Conservation (phyloP, 2,329 filamentous ascomycete species). For the Cladosporium sp. region DNA sequence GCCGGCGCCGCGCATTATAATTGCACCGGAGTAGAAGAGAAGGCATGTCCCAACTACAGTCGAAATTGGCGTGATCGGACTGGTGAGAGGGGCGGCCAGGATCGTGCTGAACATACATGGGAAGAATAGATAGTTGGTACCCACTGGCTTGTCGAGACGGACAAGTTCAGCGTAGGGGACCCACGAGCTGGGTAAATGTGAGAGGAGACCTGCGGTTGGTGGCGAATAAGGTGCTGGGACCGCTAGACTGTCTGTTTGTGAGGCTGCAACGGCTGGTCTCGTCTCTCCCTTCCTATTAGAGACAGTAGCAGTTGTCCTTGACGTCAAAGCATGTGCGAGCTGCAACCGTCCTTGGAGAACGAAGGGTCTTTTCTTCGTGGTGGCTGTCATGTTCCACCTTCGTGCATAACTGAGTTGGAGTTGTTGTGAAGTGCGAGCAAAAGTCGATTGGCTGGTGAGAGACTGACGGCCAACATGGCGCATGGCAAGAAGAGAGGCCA, state of each 20-base stretch:
- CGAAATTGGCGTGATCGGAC: constrained; percentile 60
- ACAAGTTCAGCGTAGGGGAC: constrained; percentile 81
- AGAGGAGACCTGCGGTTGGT: constrained; percentile 71
- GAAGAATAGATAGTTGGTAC: constrained; percentile 82
- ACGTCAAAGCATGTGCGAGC: not conserved
- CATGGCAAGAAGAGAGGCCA: constrained; percentile 7
- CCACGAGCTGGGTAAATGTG: constrained; percentile 66
- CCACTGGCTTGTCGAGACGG: constrained; percentile 77
- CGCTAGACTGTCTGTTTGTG: not conserved
- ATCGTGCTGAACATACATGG: constrained; percentile 84
- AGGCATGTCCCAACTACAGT: constrained; percentile 63
- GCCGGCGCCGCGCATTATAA: constrained; percentile 84
- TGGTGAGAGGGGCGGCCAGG: constrained; percentile 69
- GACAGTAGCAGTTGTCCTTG: not conserved
- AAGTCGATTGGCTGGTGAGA: not conserved
- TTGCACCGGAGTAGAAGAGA: constrained; percentile 73
- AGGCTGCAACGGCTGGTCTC: not conserved
- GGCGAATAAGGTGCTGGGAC: constrained; percentile 54
- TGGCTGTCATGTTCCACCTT: not conserved
- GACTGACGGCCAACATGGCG: not conserved
- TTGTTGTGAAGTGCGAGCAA: constrained; percentile 1
- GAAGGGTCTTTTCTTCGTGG: not conserved
- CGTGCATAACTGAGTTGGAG: not conserved
- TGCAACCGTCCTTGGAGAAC: not conserved
- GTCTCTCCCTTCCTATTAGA: not conserved